A percentile compares a stretch with the other conserved stretches of the same genome.
Evolutionary conservation across 192 early-diverging fungal species (phyloP).

Genomic region (Geosiphon pyriformis): DNA sequence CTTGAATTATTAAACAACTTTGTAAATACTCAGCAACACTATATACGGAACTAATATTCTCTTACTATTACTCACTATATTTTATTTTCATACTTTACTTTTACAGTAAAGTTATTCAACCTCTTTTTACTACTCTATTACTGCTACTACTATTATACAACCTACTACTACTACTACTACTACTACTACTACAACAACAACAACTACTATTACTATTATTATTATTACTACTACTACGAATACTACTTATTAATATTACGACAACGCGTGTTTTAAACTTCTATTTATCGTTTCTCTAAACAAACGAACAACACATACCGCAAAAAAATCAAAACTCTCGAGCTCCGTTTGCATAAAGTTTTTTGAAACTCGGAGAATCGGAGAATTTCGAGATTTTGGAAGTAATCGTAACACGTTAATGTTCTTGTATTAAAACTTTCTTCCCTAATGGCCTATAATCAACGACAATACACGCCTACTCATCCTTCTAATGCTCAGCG

Average conservation of each 20-base stretch:
- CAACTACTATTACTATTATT: background rate
- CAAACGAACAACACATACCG: too few species aligned
- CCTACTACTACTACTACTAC: background rate
- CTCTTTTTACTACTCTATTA: too few species aligned
- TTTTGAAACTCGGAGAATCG: background rate
- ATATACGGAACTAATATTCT: background rate
- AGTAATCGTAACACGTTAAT: too few species aligned
- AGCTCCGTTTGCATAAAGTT: background rate
- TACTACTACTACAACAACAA: background rate
- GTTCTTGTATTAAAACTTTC: too few species aligned
- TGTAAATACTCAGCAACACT: background rate
- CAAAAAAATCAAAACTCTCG: background rate
- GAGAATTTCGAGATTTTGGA: background rate
- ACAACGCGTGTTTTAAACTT: background rate
- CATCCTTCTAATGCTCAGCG: background rate
- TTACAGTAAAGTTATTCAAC: too few species aligned
- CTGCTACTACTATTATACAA: too few species aligned
- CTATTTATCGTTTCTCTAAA: background rate
- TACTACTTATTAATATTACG: background rate
- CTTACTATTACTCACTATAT: background rate
- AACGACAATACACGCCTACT: background rate
- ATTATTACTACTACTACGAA: background rate
- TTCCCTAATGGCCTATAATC: background rate
- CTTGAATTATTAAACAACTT: background rate
- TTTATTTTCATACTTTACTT: background rate